Conservation (phyloP, 2,329 filamentous ascomycete species). For the Ambrosiella cleistominuta region DNA sequence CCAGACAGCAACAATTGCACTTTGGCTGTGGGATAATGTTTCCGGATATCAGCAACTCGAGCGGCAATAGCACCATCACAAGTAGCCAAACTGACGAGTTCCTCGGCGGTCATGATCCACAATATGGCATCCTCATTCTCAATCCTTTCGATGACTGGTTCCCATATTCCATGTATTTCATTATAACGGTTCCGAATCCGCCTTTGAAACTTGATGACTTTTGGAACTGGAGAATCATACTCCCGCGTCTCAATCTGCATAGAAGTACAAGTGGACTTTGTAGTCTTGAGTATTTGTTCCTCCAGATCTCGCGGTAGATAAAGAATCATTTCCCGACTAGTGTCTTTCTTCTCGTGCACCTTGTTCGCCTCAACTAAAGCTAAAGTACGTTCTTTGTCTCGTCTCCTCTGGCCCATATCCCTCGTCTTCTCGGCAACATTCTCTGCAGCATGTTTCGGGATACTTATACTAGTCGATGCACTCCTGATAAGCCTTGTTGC, state of each 20-base stretch:
- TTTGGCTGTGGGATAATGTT: conserved; percentile 32
- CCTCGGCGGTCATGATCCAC: conserved; percentile 41
- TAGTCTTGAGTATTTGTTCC: conserved; percentile 26
- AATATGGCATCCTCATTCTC: conserved; percentile 43
- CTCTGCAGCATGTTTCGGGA: not conserved
- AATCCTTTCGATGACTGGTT: conserved; percentile 37
- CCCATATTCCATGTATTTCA: conserved; percentile 43
- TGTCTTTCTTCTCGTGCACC: conserved; percentile 53
- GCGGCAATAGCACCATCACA: conserved; percentile 19
- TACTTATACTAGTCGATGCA: not conserved
- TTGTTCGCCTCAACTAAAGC: conserved; percentile 60
- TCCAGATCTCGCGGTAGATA: conserved; percentile 44
- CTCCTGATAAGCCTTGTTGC: not conserved
- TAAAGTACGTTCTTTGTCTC: conserved; percentile 37
- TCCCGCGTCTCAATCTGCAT: conserved; percentile 29
- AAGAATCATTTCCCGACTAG: conserved; percentile 62
- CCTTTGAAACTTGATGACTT: conserved; percentile 49
- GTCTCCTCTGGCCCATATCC: conserved; percentile 1
- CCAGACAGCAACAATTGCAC: conserved; percentile 60
- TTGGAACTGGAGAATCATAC: conserved; percentile 29
- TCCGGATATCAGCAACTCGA: conserved; percentile 25
- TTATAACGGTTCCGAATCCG: conserved; percentile 49
- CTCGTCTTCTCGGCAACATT: not conserved
- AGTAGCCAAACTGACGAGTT: conserved; percentile 33
- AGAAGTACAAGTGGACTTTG: conserved; percentile 32